Conservation (phyloP, 176 grass and related monocot species). For the Triticum timopheevii region DNA sequence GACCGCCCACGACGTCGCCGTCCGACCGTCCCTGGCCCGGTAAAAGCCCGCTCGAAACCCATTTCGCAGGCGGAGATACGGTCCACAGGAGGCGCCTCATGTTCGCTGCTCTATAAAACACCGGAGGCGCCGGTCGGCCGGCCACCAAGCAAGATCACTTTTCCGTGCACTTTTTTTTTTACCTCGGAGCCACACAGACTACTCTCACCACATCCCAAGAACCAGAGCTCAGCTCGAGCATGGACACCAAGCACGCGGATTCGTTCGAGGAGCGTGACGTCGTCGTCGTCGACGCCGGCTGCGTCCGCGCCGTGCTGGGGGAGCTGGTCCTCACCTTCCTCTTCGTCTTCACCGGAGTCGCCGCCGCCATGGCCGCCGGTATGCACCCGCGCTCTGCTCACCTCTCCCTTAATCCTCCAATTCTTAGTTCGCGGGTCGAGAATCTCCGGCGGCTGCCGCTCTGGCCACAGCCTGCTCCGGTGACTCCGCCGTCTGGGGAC, state of each 20-base stretch:
- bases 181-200: no score
- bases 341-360: conserved; percentile 88
- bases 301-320: conserved; percentile 64
- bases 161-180: neutral
- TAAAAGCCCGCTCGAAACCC: neutral
- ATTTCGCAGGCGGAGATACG: neutral
- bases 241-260: conserved; percentile 35
- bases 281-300: conserved; percentile 6
- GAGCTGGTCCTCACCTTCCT: conserved; percentile 97
- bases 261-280: neutral
- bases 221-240: neutral
- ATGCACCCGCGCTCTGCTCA: neutral
- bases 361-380: conserved; percentile 78
- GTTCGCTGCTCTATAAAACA: neutral
- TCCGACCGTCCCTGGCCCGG: neutral
- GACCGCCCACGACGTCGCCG: neutral
- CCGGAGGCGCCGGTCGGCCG: neutral
- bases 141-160: no score
- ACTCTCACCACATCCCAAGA: neutral
- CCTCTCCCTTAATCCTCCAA: neutral
- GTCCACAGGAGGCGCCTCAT: no score
- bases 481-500: no score
- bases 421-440: no score
- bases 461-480: no score
- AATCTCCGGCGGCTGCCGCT: no score